Percentiles rank a stretch among this genome's conserved stretches.
Conservation (phyloP, 176 grass and related monocot species). For the Carex scoparia region DNA sequence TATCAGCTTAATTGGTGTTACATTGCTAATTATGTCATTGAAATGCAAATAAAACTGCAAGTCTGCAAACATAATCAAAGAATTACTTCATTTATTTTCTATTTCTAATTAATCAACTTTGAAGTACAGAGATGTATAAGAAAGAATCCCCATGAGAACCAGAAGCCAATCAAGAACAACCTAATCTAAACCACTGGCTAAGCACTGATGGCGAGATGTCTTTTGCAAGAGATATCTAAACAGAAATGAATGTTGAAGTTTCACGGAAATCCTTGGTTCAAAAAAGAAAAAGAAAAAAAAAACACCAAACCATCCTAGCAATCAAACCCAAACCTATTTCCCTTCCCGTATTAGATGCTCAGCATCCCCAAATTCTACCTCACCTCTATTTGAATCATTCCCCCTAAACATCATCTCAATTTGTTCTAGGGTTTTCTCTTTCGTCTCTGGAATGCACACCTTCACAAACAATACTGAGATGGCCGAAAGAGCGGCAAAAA, state of each 20-base stretch:
- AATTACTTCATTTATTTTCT: background rate
- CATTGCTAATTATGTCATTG: background rate
- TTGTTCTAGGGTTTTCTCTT: conserved; percentile 82
- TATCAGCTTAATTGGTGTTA: no score
- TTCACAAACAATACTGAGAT: conserved; percentile 67
- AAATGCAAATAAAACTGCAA: background rate
- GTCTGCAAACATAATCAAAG: background rate
- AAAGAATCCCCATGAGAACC: background rate
- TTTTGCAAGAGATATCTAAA: no score
- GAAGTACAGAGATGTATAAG: conserved; percentile 10
- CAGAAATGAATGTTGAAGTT: no score
- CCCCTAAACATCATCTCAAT: conserved; percentile 85
- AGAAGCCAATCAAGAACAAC: background rate
- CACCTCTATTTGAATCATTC: conserved; percentile 49
- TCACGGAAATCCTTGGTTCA: no score
- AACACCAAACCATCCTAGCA: conserved; percentile 22
- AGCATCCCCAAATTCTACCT: conserved; percentile 68
- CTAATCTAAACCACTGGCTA: background rate
- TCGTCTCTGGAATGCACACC: conserved; percentile 74
- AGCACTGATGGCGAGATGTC: no score
- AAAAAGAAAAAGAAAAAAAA: no score
- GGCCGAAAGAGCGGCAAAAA: conserved; percentile 53
- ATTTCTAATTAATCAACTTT: background rate
- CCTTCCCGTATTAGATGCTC: conserved; percentile 44
- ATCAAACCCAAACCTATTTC: conserved; percentile 20